Base-by-base conservation (phyloP, 495 filamentous ascomycete genomes). In the Xylaria acuta region DNA sequence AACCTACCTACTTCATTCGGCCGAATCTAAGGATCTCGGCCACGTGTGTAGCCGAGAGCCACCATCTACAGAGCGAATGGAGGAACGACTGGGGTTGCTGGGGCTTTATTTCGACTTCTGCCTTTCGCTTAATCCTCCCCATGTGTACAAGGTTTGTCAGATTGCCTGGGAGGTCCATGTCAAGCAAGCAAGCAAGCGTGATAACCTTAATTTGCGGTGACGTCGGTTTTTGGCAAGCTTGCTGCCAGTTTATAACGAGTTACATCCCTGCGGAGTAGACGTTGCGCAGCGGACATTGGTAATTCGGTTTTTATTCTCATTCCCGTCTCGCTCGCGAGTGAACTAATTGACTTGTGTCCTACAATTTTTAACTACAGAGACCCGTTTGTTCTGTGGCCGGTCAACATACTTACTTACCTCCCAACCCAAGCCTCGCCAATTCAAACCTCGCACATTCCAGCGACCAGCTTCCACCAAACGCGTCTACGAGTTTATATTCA, bases 61-160 rank as follows among this genome's bases (percentile, higher is more conserved):
- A 20, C 40, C 18, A 18, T 63, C 4, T 41, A 41, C 32, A 32
- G 6, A 63, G 34, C 41, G 7, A 47, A 47, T 8, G 11, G 11
- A 34, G 9, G 63, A 47, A 47, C 25, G 63, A 34, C 41, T 34
- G 41, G 63, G 63, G 63, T 65, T 34, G 40, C 40, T 7, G 40
- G 41, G 25, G 36, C 22, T 32, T 65, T 47, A 47, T 32, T 34
- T 41, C 41, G 41, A 65, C 40, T 20, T 45, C 41, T 32, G 41
- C n/a, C 63, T 65, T 12, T 65, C 63, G 41, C 63, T 65, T 65
- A 65, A 65, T 43, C 60, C 38, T 64, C 20, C 22, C 34, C 1
- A n/a, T 40, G 11, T 34, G 30, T 40, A 36, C 32, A 9, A 60
- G 58, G 30, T 25, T 51, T 51, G 41, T 51, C 1, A 51, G 47